phyloP scores from a whole-genome alignment of 768 basidiomycete species.

The Boletus reticuloceps region DNA sequence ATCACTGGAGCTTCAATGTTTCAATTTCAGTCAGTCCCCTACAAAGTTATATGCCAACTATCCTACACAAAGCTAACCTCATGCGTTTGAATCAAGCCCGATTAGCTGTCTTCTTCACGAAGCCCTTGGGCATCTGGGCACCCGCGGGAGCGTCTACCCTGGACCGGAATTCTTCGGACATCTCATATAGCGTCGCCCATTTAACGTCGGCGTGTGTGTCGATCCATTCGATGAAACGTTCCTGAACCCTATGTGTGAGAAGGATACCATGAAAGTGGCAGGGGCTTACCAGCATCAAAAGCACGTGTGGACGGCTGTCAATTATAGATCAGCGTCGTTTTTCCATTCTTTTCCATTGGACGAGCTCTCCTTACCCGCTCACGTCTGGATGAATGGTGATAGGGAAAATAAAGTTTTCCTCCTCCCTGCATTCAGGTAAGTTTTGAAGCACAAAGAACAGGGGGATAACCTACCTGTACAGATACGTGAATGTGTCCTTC shows the following conservation, averaged over 20 bases:
- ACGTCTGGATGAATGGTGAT: slow-evolving; percentile 81
- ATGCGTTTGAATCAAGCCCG: not conserved
- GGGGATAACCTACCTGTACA: slow-evolving; percentile 44
- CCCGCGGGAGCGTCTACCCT: slow-evolving; percentile 46
- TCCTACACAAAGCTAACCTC: slow-evolving; percentile 5
- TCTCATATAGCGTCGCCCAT: slow-evolving; percentile 70
- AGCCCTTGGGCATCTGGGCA: slow-evolving; percentile 56
- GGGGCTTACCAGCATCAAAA: slow-evolving; percentile 62
- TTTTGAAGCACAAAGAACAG: not conserved
- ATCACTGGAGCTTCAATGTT: not conserved
- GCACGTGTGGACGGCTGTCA: slow-evolving; percentile 60
- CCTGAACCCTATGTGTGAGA: slow-evolving; percentile 32
- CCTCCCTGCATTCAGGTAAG: slow-evolving; percentile 38
- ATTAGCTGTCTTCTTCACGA: slow-evolving; percentile 5
- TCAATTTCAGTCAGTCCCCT: not conserved
- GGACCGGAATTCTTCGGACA: slow-evolving; percentile 59
- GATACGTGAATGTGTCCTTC: slow-evolving; percentile 73
- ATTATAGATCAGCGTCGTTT: slow-evolving; percentile 1
- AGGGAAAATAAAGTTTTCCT: slow-evolving; percentile 68
- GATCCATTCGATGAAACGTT: slow-evolving; percentile 74
- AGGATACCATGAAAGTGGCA: not conserved
- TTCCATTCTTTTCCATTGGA: not conserved
- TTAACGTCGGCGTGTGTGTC: slow-evolving; percentile 67
- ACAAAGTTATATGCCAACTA: not conserved
- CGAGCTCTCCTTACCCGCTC: slow-evolving; percentile 47